A percentile compares a stretch with the other conserved stretches of the same genome.
phyloP scores from a whole-genome alignment of 176 grass and related monocot genomes.

The Phoenix roebelenii region DNA sequence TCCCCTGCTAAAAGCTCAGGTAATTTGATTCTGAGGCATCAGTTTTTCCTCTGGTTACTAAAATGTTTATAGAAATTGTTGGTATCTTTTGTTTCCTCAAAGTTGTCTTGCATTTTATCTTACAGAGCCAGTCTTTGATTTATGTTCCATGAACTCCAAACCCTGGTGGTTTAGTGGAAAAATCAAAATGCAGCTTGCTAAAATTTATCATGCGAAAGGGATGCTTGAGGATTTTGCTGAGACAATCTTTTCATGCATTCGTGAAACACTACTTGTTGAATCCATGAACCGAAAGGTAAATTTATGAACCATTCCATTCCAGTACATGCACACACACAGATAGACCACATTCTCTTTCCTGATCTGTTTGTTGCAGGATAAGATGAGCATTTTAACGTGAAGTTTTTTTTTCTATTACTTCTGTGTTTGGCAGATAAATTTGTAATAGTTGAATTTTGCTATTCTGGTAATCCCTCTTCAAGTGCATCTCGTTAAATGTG shows the following conservation, averaged over 20 bases:
- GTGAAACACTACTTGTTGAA: conserved; percentile 68
- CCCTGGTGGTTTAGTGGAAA: conserved; percentile 80
- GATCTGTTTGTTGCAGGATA: too few species aligned
- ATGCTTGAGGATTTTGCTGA: conserved; percentile 51
- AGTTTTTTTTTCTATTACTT: too few species aligned
- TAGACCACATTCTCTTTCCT: too few species aligned
- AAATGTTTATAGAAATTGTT: background rate
- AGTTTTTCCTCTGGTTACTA: background rate
- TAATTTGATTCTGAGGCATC: conserved; percentile 11
- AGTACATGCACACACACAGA: too few species aligned
- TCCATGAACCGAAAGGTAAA: conserved; percentile 71
- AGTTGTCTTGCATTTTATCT: background rate
- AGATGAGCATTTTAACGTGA: too few species aligned
- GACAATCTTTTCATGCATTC: conserved; percentile 73
- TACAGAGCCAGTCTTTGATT: background rate
- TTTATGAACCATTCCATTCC: background rate
- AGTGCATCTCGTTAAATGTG: too few species aligned
- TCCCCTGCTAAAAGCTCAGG: conserved; percentile 49
- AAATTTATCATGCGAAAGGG: conserved; percentile 57
- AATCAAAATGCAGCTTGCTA: conserved; percentile 84
- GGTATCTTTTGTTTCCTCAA: background rate
- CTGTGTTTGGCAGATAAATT: too few species aligned
- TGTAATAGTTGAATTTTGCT: too few species aligned
- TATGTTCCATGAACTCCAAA: conserved; percentile 30
- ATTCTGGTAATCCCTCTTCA: too few species aligned